phyloP scores from a whole-genome alignment of 306 rosid genomes.

The Castanea crenata region DNA sequence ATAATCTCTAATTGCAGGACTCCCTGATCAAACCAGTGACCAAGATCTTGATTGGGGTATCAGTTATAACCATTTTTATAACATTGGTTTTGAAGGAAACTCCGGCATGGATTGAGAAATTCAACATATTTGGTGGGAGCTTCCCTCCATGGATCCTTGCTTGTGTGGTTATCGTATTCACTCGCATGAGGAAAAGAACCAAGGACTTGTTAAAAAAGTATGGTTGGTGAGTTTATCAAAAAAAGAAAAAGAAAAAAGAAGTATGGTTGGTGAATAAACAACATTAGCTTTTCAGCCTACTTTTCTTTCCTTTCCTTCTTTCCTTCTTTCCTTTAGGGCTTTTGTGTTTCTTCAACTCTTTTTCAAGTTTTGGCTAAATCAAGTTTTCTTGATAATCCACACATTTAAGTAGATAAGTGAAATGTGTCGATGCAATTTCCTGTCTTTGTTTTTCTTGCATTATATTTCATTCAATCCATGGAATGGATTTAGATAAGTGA shows the following conservation, averaged over 20 bases:
- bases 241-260: too few relatives aligned
- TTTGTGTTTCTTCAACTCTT: background rate
- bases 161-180: slow-evolving; percentile 76
- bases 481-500: background rate
- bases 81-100: slow-evolving; percentile 50
- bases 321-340: background rate
- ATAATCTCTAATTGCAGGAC: slow-evolving; percentile 49
- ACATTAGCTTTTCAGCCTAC: background rate
- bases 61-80: slow-evolving; percentile 57
- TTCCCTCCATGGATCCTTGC: slow-evolving; percentile 91
- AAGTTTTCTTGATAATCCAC: background rate
- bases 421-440: too few relatives aligned
- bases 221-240: slow-evolving; percentile 45
- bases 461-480: background rate
- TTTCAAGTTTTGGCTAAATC: slow-evolving; percentile 1
- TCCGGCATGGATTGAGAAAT: slow-evolving; percentile 64
- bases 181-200: slow-evolving; percentile 85
- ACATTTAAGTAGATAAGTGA: background rate
- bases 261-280: slow-evolving; percentile 48
- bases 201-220: slow-evolving; percentile 50
- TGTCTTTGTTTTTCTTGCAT: background rate
- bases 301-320: background rate
- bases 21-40: slow-evolving; percentile 75
- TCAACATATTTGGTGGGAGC: slow-evolving; percentile 53
- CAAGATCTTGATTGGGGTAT: slow-evolving; percentile 69